phyloP scores from a whole-genome alignment of 2,329 filamentous ascomycete genomes.

The Dryadomyces quercus-mongolicae region DNA sequence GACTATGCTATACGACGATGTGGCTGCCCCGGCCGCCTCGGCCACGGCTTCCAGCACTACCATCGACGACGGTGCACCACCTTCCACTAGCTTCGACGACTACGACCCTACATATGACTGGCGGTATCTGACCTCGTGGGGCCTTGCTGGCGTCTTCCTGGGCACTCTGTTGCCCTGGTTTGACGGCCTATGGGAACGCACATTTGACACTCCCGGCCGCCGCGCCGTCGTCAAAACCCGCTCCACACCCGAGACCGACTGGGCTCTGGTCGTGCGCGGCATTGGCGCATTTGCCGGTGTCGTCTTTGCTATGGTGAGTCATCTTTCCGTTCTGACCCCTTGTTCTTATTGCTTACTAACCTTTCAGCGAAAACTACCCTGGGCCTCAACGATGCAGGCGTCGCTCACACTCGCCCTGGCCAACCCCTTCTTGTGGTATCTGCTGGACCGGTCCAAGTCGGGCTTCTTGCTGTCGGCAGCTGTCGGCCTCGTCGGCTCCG shows the following conservation, averaged over 20 bases:
- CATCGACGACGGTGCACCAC: slow-evolving; percentile 25
- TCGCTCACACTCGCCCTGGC: slow-evolving; percentile 79
- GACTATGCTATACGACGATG: slow-evolving; percentile 14
- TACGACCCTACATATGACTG: slow-evolving; percentile 29
- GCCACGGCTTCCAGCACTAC: slow-evolving; percentile 17
- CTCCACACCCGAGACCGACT: slow-evolving; percentile 46
- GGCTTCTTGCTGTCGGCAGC: slow-evolving; percentile 69
- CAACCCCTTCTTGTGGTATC: slow-evolving; percentile 91
- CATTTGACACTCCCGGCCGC: slow-evolving; percentile 19
- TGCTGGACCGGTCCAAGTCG: slow-evolving; percentile 79
- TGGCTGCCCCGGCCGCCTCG: not conserved
- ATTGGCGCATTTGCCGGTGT: slow-evolving; percentile 51
- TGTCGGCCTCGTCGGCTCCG: slow-evolving; percentile 64
- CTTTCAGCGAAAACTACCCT: slow-evolving; percentile 68
- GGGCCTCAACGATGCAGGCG: slow-evolving; percentile 90
- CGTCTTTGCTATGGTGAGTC: slow-evolving; percentile 62
- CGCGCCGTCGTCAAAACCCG: slow-evolving; percentile 17
- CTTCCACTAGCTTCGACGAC: slow-evolving; percentile 1
- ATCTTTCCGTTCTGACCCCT: not conserved
- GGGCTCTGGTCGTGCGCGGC: slow-evolving; percentile 52
- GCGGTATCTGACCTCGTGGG: slow-evolving; percentile 72
- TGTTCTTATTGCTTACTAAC: slow-evolving; percentile 3
- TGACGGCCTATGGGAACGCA: slow-evolving; percentile 60
- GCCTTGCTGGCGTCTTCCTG: slow-evolving; percentile 60
- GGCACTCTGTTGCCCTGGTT: slow-evolving; percentile 77